Conservation (phyloP, 805 yeast species). For the Candida sonorensis region DNA sequence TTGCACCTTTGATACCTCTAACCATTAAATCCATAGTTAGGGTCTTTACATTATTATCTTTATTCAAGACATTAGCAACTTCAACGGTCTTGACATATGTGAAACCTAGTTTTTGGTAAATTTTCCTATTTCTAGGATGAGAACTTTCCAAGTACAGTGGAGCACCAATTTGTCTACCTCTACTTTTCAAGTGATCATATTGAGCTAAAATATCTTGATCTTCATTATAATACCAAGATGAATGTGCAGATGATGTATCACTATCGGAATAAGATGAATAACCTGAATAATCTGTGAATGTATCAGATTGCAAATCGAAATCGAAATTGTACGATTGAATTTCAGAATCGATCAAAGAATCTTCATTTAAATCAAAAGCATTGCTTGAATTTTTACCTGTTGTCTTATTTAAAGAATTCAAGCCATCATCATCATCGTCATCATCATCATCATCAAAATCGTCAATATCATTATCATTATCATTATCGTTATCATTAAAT, state of each 20-base stretch:
- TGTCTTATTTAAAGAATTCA: constrained; percentile 2
- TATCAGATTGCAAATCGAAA: constrained; percentile 28
- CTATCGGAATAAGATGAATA: constrained; percentile 24
- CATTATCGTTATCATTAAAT: constrained; percentile 6
- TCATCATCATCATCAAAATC: constrained; percentile 13
- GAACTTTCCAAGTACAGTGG: constrained; percentile 50
- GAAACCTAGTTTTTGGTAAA: constrained; percentile 51
- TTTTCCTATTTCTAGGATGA: constrained; percentile 43
- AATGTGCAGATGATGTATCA: constrained; percentile 28
- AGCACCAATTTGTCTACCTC: constrained; percentile 26
- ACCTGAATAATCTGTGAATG: constrained; percentile 29
- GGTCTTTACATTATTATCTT: constrained; percentile 18
- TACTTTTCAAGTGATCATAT: constrained; percentile 23
- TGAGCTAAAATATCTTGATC: constrained; percentile 28
- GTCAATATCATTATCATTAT: constrained; percentile 14
- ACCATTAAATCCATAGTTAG: constrained; percentile 33
- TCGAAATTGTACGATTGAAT: constrained; percentile 28
- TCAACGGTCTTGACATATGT: constrained; percentile 29
- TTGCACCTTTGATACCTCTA: constrained; percentile 30
- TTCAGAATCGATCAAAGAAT: constrained; percentile 26
- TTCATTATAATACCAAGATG: constrained; percentile 29
- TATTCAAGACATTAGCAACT: constrained; percentile 26
- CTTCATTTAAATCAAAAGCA: constrained; percentile 13
- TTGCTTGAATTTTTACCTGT: constrained; percentile 7
- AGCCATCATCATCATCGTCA: constrained; percentile 3